Conservation (phyloP, 352 stramenopile species). For the Globisporangium irregulare region DNA sequence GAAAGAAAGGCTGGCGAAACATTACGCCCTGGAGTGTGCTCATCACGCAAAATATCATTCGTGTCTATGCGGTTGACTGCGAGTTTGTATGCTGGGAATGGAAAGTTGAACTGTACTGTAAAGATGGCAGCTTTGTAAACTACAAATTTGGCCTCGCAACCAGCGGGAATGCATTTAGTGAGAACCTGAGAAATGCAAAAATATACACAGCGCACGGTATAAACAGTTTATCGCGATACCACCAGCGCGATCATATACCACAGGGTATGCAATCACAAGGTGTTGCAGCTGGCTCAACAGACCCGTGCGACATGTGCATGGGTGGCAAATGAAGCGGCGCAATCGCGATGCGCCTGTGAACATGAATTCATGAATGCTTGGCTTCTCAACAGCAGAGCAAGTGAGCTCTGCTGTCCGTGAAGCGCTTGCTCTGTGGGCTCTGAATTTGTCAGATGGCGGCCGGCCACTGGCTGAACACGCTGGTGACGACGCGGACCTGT, state of each 20-base stretch:
- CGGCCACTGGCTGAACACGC: background rate
- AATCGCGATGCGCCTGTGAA: background rate
- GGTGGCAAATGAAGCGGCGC: constrained; percentile 1
- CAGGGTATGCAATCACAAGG: background rate
- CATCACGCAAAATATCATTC: constrained; percentile 8
- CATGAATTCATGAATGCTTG: background rate
- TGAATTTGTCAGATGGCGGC: background rate
- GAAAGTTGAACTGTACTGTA: background rate
- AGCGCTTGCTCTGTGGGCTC: background rate
- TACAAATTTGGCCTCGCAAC: background rate
- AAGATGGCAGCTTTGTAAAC: background rate
- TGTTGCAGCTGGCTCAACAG: background rate
- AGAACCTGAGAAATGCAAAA: background rate
- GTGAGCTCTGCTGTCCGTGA: too few relatives aligned
- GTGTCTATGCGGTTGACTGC: background rate
- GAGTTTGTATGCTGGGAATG: background rate
- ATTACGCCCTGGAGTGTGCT: background rate
- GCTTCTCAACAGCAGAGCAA: background rate
- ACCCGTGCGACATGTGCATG: background rate
- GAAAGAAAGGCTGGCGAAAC: background rate
- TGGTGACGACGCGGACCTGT: background rate
- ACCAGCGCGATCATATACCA: background rate
- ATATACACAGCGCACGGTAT: too few relatives aligned
- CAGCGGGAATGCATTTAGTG: background rate
- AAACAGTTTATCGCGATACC: background rate